Evolutionary conservation across 2,329 filamentous ascomycete species (phyloP).

Genomic region (Paecilomyces fulvus): DNA sequence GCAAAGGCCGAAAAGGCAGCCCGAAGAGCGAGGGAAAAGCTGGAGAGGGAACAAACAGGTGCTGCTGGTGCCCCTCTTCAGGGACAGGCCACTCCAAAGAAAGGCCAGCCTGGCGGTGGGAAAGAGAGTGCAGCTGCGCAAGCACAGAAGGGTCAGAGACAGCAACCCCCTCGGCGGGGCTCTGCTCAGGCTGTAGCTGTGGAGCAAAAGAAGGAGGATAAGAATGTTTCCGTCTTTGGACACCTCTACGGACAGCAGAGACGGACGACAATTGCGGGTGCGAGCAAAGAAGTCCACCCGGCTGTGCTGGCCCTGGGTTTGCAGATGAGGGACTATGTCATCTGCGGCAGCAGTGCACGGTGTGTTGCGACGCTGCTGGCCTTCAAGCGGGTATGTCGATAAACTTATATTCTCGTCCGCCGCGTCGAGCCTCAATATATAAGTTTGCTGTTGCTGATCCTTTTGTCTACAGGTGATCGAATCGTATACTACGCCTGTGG

Average conservation of each 20-base stretch:
- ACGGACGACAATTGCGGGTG: constrained; percentile 53
- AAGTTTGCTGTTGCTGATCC: background rate
- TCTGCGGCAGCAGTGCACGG: constrained; percentile 82
- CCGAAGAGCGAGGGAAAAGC: constrained; percentile 64
- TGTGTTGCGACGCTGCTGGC: constrained; percentile 80
- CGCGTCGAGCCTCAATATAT: background rate
- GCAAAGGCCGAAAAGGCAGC: constrained; percentile 89
- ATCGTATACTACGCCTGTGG: constrained; percentile 81
- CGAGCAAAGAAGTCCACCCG: constrained; percentile 69
- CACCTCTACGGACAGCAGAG: constrained; percentile 72
- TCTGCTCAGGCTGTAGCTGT: constrained; percentile 29
- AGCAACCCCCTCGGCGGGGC: constrained; percentile 25
- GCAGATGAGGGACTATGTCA: constrained; percentile 79
- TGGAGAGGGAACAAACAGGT: constrained; percentile 39
- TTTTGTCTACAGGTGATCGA: constrained; percentile 62
- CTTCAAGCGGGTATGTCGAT: constrained; percentile 65
- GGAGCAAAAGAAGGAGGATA: constrained; percentile 50
- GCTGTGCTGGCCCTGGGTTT: constrained; percentile 76
- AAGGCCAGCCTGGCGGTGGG: constrained; percentile 17
- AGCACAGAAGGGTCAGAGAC: constrained; percentile 21
- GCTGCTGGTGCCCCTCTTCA: constrained; percentile 20
- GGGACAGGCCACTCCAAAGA: constrained; percentile 21
- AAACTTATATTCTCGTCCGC: background rate
- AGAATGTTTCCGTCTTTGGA: constrained; percentile 68
- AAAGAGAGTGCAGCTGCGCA: constrained; percentile 15